These are phyloP conservation scores for Tetrastigma voinierianum DNA, from an alignment of 164 flowering plant species.

Conservation along the genomic window DNA sequence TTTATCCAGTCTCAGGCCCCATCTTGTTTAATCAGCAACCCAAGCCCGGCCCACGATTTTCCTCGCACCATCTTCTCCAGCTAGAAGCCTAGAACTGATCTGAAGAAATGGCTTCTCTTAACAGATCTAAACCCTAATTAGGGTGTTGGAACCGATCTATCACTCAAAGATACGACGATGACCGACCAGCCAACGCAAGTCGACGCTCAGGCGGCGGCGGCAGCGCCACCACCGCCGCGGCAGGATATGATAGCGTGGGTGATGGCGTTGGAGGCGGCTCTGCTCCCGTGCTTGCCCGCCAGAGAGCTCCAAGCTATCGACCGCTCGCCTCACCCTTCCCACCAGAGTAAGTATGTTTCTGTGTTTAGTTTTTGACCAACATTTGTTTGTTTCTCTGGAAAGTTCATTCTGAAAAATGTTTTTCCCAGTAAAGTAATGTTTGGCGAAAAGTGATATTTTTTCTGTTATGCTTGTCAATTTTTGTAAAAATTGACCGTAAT, in stretches of 20 bases:
- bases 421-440: no score
- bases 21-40: no score
- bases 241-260: conserved; percentile 78
- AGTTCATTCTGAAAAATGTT: not conserved
- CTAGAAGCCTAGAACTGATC: no score
- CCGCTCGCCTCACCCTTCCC: conserved; percentile 95
- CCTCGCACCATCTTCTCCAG: no score
- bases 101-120: no score
- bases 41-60: no score
- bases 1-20: no score
- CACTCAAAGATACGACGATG: not conserved
- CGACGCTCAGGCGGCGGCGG: conserved; percentile 27
- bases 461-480: no score
- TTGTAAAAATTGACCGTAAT: no score
- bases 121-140: no score
- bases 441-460: no score
- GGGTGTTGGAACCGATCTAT: no score
- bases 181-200: conserved; percentile 29
- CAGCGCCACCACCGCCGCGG: conserved; percentile 26
- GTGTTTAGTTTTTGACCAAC: not conserved
- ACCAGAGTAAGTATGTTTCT: conserved; percentile 61
- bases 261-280: conserved; percentile 77
- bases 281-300: conserved; percentile 96
- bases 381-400: not conserved
- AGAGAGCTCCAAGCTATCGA: conserved; percentile 97